phyloP scores from a whole-genome alignment of 2,329 filamentous ascomycete species.

The Septoria petroselini region DNA sequence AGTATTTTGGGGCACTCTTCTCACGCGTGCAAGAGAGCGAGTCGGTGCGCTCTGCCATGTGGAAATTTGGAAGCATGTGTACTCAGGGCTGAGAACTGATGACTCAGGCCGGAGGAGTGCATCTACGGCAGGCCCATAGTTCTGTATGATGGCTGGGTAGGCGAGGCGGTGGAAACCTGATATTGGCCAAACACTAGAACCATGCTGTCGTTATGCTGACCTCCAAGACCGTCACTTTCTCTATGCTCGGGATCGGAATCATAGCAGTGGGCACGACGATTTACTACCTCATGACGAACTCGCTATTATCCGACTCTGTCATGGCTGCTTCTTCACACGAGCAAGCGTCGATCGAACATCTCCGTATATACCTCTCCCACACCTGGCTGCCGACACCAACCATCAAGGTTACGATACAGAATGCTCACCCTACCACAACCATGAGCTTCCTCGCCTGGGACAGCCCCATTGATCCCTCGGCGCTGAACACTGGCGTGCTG shows the following conservation, averaged over 20 bases:
- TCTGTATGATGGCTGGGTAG: too few species aligned
- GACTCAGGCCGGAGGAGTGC: too few species aligned
- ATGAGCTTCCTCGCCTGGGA: slow-evolving; percentile 44
- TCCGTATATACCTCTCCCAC: slow-evolving; percentile 12
- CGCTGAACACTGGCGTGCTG: slow-evolving; percentile 41
- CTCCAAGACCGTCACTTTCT: too few species aligned
- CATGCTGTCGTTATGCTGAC: too few species aligned
- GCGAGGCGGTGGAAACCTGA: too few species aligned
- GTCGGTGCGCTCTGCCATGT: too few species aligned
- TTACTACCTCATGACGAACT: neutral
- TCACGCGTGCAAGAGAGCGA: too few species aligned
- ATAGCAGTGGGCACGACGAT: neutral
- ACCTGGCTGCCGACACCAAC: slow-evolving; percentile 6
- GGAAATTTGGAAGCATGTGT: too few species aligned
- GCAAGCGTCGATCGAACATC: slow-evolving; percentile 8
- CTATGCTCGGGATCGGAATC: neutral
- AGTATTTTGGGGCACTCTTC: too few species aligned
- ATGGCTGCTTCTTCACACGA: neutral
- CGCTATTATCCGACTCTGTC: neutral
- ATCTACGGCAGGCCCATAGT: too few species aligned
- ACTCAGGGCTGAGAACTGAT: too few species aligned
- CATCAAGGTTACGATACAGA: slow-evolving; percentile 40
- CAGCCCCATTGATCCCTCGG: slow-evolving; percentile 42
- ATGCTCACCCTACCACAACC: slow-evolving; percentile 35
- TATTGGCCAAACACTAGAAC: too few species aligned